Conservation (phyloP, 768 basidiomycete species). For the Amanita rubescens region DNA sequence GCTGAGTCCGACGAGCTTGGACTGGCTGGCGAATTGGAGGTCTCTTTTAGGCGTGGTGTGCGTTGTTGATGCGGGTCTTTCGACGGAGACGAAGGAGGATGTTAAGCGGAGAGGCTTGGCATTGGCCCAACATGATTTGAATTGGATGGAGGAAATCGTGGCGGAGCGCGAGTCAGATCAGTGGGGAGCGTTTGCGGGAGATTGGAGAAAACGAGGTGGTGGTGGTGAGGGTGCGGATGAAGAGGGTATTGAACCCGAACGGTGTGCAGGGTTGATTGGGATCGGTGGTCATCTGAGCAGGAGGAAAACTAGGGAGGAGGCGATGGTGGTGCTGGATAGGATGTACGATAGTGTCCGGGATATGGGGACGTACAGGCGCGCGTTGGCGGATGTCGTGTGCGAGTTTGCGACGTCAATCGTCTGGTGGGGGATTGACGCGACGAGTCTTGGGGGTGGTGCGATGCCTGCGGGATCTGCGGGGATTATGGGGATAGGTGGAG, state of each 20-base stretch:
- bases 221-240: neutral
- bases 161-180: neutral
- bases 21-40: slow-evolving; percentile 66
- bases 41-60: neutral
- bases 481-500: slow-evolving; percentile 19
- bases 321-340: slow-evolving; percentile 48
- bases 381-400: slow-evolving; percentile 46
- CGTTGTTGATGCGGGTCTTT: neutral
- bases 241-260: neutral
- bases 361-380: slow-evolving; percentile 55
- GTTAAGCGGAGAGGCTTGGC: neutral
- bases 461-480: slow-evolving; percentile 15
- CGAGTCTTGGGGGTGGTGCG: neutral
- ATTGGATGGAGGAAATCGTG: neutral
- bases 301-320: slow-evolving; percentile 28
- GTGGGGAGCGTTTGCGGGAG: neutral
- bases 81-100: neutral
- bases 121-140: neutral
- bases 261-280: slow-evolving; percentile 1
- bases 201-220: too few species aligned
- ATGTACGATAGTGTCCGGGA: slow-evolving; percentile 65
- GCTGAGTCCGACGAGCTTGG: slow-evolving; percentile 61
- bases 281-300: neutral
- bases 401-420: slow-evolving; percentile 28
- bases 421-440: slow-evolving; percentile 1